A percentile compares a stretch with the other conserved stretches of the same genome.
Evolutionary conservation across 2,329 filamentous ascomycete genomes (phyloP).

Genomic region (Talaromyces pinophilus): DNA sequence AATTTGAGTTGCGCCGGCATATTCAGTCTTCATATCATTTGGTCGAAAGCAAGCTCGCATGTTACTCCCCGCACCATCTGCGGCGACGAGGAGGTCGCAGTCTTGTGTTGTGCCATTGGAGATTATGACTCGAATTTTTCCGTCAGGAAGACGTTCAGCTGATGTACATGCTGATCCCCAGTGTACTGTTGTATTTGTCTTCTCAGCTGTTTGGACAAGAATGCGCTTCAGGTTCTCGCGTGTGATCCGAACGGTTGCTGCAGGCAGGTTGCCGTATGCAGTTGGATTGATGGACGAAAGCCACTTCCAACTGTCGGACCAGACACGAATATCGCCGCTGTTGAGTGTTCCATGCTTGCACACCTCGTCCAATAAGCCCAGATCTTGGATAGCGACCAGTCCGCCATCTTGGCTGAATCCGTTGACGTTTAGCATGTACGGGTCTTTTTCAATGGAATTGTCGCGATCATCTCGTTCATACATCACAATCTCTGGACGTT

Average conservation of each 20-base stretch:
- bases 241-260: constrained; percentile 15
- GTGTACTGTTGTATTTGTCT: not conserved
- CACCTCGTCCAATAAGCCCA: constrained; percentile 1
- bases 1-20: constrained; percentile 45
- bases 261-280: constrained; percentile 3
- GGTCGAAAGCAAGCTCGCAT: constrained; percentile 44
- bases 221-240: constrained; percentile 15
- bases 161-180: constrained; percentile 17
- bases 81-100: constrained; percentile 48
- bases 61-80: constrained; percentile 50
- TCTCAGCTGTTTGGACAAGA: constrained; percentile 5
- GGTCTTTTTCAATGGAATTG: constrained; percentile 14
- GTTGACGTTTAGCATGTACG: constrained; percentile 16
- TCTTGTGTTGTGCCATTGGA: constrained; percentile 45
- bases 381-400: constrained; percentile 6
- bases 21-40: constrained; percentile 40
- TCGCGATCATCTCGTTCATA: constrained; percentile 9
- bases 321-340: constrained; percentile 16
- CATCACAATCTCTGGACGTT: constrained; percentile 36
- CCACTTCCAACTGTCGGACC: constrained; percentile 17
- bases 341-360: constrained; percentile 7
- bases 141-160: constrained; percentile 14
- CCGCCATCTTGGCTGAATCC: constrained; percentile 15
- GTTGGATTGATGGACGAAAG: constrained; percentile 19
- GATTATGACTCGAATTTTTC: constrained; percentile 28